Base-by-base conservation (phyloP, 257 asterid genomes). In the Lantana camara region DNA sequence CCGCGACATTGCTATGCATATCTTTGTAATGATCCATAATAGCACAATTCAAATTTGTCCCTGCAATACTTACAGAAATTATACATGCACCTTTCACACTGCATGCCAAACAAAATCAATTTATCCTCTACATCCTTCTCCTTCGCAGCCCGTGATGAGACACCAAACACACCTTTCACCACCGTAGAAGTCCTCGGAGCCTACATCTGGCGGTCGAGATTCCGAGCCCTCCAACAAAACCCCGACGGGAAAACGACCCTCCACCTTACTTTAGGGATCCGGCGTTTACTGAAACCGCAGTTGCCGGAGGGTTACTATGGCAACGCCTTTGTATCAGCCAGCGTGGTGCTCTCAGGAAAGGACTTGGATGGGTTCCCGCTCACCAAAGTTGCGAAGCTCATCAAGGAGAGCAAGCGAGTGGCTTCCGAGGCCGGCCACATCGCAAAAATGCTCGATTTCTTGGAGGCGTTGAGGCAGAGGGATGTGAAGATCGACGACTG, bases 191-290 rank as follows among this genome's bases (percentile, higher is more conserved):
- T 57, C 49, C 63, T 57, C 2, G 34, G 48, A 4, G 63, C 63
- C 48, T 57, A 57, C 12, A 46, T 57, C 1, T 57, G 63, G 63
- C 11, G 63, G 20, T 19, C 63, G 20, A 37, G 63, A 37, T 37
- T 37, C 63, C 14, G 63, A 30, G 63, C 63, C 5, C n/a, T 57
- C 34, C 19, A 57, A 6, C 63, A 57, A 29, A 12, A 21, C 49
- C 63, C 32, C 5, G 49, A 57, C 3, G 46, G 46, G 34, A 37
- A 12, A 13, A 57, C 63, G 3, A 21, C 12, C 27, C 49, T 57
- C 21, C 63, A 57, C 48, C 9, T 57, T 6, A 34, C 63, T 0
- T 12, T 57, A 5, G 63, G 63, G 48, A 57, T 37, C 20, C 17
- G 63, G 5, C 8, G 13, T 34, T 27, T 37, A 46, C 12, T 37